Base-by-base conservation (phyloP, 805 yeast genomes). In the Metschnikowia similis region DNA sequence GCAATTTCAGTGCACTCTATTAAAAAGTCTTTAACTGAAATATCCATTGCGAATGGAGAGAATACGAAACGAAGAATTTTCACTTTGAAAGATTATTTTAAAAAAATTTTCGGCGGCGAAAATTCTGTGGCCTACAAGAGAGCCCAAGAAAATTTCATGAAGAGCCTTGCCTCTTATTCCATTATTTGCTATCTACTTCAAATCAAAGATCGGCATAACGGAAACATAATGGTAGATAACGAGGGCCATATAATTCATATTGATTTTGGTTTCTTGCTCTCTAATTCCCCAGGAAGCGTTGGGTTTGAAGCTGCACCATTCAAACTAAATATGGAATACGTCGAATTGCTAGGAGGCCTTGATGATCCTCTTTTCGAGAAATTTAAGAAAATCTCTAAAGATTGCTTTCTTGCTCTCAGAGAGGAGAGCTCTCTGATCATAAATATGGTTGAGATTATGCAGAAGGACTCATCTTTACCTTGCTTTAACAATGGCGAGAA, bases 261-360 rank as follows among this genome's bases (percentile, higher is more conserved):
- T 58, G 99, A 94, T 69, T 94, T 94, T 71, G 99, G 99, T 21
- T 37, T 37, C 16, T 21, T 37, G 14, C 40, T 37, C 21, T 37
- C 40, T 21, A 39, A 94, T 63, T 85, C 97, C 0, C 99, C 99
- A 0, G 99, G 99, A 3, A 86, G 96, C 44, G 90, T 94, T 49
- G 97, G 97, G 0, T 91, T 94, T 65, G 99, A 94, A 64, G 95
- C 97, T 1, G 97, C 98, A 1, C 97, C 99, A 1, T 94, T 94
- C 75, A 94, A 94, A 65, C 74, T 94, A 14, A 89, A 98, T 0
- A 75, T 76, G 51, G 99, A 94, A 61, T 94, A 94, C 59, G 82
- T 92, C 21, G 97, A 91, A 31, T 66, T 94, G 4, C 66, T 94
- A 57, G 99, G 96, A 9, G 98, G 98, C 0, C 48, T 76, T 0